These are phyloP conservation scores for Cryptococcus jaspeensis DNA, from an alignment of 1,284 basidiomycete species.

Conservation along the genomic window DNA sequence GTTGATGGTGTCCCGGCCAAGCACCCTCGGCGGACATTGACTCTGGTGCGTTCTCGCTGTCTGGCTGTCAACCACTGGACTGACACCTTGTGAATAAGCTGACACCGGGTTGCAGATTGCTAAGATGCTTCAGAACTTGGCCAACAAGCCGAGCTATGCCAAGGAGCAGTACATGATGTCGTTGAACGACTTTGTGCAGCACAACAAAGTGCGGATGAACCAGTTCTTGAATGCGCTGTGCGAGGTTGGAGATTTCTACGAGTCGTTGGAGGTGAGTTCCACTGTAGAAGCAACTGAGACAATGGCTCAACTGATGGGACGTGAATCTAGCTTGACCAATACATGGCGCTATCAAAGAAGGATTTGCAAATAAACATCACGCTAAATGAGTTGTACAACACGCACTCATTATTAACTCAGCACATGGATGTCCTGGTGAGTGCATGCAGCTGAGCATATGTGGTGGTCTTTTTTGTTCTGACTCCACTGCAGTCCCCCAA, in stretches of 20 bases:
- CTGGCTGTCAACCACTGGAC: not conserved
- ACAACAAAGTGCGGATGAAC: conserved; percentile 96
- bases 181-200: conserved; percentile 96
- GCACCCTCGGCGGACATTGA: conserved; percentile 91
- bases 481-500: conserved; percentile 72
- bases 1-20: conserved; percentile 96
- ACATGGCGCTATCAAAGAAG: conserved; percentile 99
- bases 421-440: conserved; percentile 91
- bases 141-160: conserved; percentile 96
- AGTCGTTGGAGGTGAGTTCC: conserved; percentile 84
- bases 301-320: conserved; percentile 2
- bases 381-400: conserved; percentile 98
- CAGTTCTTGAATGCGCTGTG: conserved; percentile 94
- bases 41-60: conserved; percentile 62
- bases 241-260: conserved; percentile 99
- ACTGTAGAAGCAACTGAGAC: not conserved
- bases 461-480: not conserved
- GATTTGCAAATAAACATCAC: conserved; percentile 98
- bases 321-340: conserved; percentile 87
- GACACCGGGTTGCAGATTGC: conserved; percentile 67
- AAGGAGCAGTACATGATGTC: conserved; percentile 99
- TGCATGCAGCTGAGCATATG: conserved; percentile 13
- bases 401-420: conserved; percentile 88
- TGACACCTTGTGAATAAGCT: conserved; percentile 2
- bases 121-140: conserved; percentile 99